These are phyloP conservation scores for Oenanthe sinensis DNA, from an alignment of 129 eudicot genomes.

Conservation along the genomic window DNA sequence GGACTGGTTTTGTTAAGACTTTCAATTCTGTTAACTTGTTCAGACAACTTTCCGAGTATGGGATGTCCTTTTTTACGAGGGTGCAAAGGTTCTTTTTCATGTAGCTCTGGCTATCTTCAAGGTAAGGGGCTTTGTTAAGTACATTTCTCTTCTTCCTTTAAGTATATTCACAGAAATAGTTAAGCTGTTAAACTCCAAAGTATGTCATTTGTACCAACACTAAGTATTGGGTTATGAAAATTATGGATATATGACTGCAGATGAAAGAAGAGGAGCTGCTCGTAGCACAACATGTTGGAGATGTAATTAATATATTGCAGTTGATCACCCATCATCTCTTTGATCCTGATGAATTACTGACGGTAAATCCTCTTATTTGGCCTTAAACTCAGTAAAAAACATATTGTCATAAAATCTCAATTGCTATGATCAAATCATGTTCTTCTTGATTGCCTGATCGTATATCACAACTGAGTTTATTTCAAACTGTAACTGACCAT, in stretches of 20 bases:
- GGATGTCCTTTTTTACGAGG: conserved; percentile 96
- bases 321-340: conserved; percentile 78
- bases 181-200: background rate
- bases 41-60: conserved; percentile 94
- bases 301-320: conserved; percentile 75
- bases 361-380: conserved; percentile 32
- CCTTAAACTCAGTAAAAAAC: background rate
- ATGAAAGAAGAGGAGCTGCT: conserved; percentile 91
- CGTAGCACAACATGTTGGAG: conserved; percentile 64
- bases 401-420: background rate
- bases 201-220: background rate
- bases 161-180: background rate
- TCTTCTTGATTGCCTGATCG: background rate
- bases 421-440: background rate
- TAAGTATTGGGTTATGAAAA: background rate
- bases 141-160: background rate
- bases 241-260: conserved; percentile 29
- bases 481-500: background rate
- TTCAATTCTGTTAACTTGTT: conserved; percentile 7
- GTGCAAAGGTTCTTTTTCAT: conserved; percentile 72
- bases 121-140: conserved; percentile 27
- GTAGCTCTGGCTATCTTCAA: conserved; percentile 92
- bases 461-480: background rate
- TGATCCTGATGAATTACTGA: conserved; percentile 85
- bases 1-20: background rate